Base-by-base conservation (phyloP, 2,329 filamentous ascomycete genomes). In the Scedosporium dehoogii region DNA sequence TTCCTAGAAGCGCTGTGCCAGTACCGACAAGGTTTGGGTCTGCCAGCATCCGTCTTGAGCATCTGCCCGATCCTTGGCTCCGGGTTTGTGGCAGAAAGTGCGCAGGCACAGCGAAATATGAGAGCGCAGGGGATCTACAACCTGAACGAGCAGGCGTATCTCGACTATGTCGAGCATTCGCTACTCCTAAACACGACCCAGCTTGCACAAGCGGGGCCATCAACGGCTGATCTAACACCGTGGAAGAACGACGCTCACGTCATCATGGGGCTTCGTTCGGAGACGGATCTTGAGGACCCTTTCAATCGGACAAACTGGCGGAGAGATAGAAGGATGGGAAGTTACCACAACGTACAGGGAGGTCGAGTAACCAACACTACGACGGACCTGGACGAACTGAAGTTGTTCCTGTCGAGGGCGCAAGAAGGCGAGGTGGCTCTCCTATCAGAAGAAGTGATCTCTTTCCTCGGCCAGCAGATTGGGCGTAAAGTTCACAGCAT, bases 1-100 rank as follows among this genome's bases (percentile, higher is more conserved):
- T 81, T 79, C 66, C 73, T 80, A 59, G 80, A 83, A 59, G 75
- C 79, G 0, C 72, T 83, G 18, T 78, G 79, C 0, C 69, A 69
- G 5, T 70, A 73, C 59, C 68, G 70, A 48, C 69, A 69, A 0
- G 68, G 68, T 0, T 69, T 69, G 25, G 78, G 78, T 1, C 69
- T 80, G 1, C 72, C 77, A 3, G 79, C 77, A 21, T 74, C 78
- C 0, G 76, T 77, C 0, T 72, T 87, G 1, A 78, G 85, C 66
- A 71, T 86, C 66, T 68, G 57, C n/a, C 57, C 57, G 27, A 59
- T 59, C 38, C 57, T 33, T 14, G 57, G 57, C 16, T 33, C 38
- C 14, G 57, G 57, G 2, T 59, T 59, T 41, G 57, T 59, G 12
- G 57, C 57, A 14, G 27, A 33, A 14, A 59, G 38, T 38, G 29